Conservation (phyloP, 2,329 filamentous ascomycete species). For the Albophoma yamanashiensis region DNA sequence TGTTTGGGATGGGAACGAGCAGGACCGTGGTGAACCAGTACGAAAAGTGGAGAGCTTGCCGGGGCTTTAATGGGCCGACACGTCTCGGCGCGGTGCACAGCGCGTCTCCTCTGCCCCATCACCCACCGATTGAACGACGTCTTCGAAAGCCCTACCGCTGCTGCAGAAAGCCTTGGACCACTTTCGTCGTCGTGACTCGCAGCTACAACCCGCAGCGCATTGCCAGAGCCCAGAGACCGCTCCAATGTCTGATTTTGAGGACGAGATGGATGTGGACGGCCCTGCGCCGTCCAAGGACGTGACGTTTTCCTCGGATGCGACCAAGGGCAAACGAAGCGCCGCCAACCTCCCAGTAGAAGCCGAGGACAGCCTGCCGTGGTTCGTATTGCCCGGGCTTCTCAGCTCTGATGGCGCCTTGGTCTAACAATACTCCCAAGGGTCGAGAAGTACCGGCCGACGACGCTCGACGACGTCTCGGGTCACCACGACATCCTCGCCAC, state of each 20-base stretch:
- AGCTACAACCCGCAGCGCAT: neutral
- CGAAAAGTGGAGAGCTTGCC: constrained; percentile 1
- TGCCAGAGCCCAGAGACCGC: neutral
- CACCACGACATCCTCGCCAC: constrained; percentile 96
- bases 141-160: neutral
- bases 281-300: constrained; percentile 36
- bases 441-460: constrained; percentile 89
- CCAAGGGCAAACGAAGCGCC: constrained; percentile 83
- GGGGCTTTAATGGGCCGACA: constrained; percentile 17
- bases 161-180: neutral
- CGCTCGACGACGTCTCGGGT: constrained; percentile 84
- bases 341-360: constrained; percentile 91
- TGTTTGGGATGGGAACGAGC: no score
- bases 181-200: neutral
- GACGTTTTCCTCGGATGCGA: constrained; percentile 63
- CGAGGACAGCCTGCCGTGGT: constrained; percentile 92
- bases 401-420: neutral
- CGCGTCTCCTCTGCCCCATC: neutral
- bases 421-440: constrained; percentile 48
- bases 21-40: neutral
- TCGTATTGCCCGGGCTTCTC: constrained; percentile 8
- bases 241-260: constrained; percentile 48
- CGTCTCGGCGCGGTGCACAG: constrained; percentile 16
- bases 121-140: neutral
- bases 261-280: constrained; percentile 51